phyloP scores from a whole-genome alignment of 495 filamentous ascomycete species.

The Penicillium roqueforti region DNA sequence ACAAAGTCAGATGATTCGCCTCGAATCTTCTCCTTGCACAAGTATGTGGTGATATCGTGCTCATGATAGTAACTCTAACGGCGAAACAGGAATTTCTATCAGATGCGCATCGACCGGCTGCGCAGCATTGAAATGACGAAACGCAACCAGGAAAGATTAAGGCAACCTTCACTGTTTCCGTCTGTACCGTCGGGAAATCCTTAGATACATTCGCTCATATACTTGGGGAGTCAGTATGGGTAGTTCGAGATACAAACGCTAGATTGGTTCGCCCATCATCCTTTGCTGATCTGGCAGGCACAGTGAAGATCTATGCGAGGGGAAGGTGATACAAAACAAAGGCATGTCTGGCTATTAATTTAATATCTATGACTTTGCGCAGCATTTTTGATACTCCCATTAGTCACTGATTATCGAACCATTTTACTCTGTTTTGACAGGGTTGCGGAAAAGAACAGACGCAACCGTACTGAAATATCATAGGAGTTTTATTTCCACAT shows the following conservation, averaged over 20 bases:
- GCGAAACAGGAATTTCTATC: conserved; percentile 68
- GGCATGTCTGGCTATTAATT: no score
- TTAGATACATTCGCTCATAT: conserved; percentile 14
- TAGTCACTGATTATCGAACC: background rate
- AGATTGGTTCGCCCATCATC: background rate
- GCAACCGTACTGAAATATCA: background rate
- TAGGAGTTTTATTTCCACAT: background rate
- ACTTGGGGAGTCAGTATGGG: background rate
- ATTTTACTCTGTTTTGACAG: background rate
- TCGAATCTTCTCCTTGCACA: conserved; percentile 80
- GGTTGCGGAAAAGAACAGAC: background rate
- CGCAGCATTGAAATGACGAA: conserved; percentile 75
- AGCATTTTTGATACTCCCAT: background rate
- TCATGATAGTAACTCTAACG: conserved; percentile 4
- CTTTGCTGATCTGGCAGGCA: background rate
- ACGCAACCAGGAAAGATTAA: conserved; percentile 75
- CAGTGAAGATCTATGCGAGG: background rate
- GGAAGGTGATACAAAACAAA: background rate
- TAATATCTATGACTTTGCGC: background rate
- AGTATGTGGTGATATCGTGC: conserved; percentile 46
- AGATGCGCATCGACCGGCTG: conserved; percentile 74
- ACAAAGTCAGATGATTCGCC: conserved; percentile 48
- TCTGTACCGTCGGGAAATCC: conserved; percentile 70
- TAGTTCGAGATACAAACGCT: background rate
- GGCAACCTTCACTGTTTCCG: conserved; percentile 74